Evolutionary conservation across 352 stramenopile genomes (phyloP), one percentile per base, ranked within the genome.

Genomic region (Pythium guiyangense): DNA sequence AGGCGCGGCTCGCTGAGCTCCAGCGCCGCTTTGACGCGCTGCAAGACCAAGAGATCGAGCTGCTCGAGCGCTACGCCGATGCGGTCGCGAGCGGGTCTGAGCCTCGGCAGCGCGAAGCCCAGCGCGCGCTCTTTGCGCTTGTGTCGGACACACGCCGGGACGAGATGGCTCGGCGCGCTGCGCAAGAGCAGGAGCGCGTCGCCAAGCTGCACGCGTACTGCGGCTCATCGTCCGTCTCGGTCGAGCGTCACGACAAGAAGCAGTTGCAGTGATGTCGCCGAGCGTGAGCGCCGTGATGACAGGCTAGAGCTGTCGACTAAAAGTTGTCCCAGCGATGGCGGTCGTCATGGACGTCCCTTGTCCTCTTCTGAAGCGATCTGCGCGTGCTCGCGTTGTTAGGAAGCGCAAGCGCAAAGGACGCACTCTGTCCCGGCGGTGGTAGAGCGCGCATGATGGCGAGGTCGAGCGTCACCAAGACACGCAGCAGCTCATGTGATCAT

Each of bases 221-320:
- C 50, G 79, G 79, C 26, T 72, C 78, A 53, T 89, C 79, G 11
- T 86, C 72, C 2, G 79, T 86, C 45, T 62, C 72, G 17, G 79
- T 87, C n/a, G 64, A 79, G 40, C 60, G 62, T 10, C 54, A 70
- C 25, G 66, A 79, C 54, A 74, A 79, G 60, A 59, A 62, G 20
- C 31, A 49, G 47, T 50, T 69, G 49, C 52, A 54, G 20, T 47
- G 53, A 47, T 6, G 18, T n/a, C n/a, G 39, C 12, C 14, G 39
- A 43, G 31, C 31, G 31, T 37, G 31, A 37, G 31, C 4, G 1
- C 11, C 4, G 31, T 11, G 31, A 11, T 37, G 31, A 37, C 31
- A 37, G 11, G 31, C 31, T 11, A 11, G 1, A 37, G 31, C 8
- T 10, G 31, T 37, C 31, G 31, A 37, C 31, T 37, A 37, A 37